phyloP scores from a whole-genome alignment of 768 basidiomycete species.

The Lentinula edodes region DNA sequence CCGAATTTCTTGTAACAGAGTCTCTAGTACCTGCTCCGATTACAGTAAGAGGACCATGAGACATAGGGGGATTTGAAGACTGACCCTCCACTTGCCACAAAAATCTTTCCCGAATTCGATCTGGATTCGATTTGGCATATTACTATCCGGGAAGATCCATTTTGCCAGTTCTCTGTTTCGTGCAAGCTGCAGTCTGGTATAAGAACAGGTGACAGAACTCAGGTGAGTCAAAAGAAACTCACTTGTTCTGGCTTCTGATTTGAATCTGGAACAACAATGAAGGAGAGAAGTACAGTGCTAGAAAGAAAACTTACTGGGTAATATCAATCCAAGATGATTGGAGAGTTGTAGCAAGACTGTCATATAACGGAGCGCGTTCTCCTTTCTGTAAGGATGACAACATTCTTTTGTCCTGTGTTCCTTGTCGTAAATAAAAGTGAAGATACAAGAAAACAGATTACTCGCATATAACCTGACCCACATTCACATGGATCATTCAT shows the following conservation, averaged over 20 bases:
- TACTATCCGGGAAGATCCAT: constrained; percentile 54
- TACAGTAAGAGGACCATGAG: too few relatives aligned
- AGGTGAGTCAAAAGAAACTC: background rate
- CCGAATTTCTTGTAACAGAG: constrained; percentile 61
- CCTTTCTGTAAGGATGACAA: constrained; percentile 44
- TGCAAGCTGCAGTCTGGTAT: background rate
- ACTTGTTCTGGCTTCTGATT: constrained; percentile 54
- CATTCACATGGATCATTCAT: constrained; percentile 76
- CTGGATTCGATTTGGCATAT: constrained; percentile 53
- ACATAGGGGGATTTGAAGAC: background rate
- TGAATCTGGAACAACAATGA: constrained; percentile 54
- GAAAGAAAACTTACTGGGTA: constrained; percentile 54
- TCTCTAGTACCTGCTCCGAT: constrained; percentile 54
- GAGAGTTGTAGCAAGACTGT: constrained; percentile 81
- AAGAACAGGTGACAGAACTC: background rate
- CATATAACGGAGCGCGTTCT: constrained; percentile 47
- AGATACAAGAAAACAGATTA: background rate
- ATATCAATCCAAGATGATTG: constrained; percentile 83
- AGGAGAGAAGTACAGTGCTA: background rate
- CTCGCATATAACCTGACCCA: constrained; percentile 52
- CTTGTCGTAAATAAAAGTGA: background rate
- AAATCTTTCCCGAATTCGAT: constrained; percentile 59
- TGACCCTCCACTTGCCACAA: constrained; percentile 83
- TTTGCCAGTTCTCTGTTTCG: constrained; percentile 60
- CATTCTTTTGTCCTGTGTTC: constrained; percentile 34